Conservation (phyloP, 2,329 filamentous ascomycete genomes). For the Fusarium sp. region DNA sequence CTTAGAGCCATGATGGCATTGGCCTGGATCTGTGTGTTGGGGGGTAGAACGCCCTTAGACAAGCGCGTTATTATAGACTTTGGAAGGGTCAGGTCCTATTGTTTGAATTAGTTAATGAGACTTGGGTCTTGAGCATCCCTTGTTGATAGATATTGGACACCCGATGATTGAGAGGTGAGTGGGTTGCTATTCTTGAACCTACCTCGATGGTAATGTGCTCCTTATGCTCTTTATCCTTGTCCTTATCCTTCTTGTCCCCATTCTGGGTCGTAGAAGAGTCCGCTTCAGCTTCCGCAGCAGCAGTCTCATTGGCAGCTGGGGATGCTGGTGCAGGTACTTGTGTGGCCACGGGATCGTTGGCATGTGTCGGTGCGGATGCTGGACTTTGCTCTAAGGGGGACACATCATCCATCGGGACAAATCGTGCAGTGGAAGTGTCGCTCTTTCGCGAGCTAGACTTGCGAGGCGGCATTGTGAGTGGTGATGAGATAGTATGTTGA, state of each 20-base stretch:
- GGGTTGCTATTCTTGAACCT: constrained; percentile 9
- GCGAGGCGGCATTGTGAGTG: constrained; percentile 63
- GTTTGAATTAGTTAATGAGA: constrained; percentile 2
- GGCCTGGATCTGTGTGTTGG: constrained; percentile 85
- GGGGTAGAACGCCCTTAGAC: constrained; percentile 81
- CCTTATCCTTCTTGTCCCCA: constrained; percentile 49
- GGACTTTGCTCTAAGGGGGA: constrained; percentile 35
- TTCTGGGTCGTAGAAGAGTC: constrained; percentile 41
- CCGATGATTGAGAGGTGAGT: not conserved
- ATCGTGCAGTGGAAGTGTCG: constrained; percentile 60
- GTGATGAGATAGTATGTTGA: constrained; percentile 1
- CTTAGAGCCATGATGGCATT: constrained; percentile 83
- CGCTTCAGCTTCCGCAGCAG: constrained; percentile 5
- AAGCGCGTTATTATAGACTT: constrained; percentile 85
- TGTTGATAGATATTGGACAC: not conserved
- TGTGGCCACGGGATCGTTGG: constrained; percentile 35
- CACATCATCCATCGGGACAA: constrained; percentile 59
- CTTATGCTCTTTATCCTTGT: constrained; percentile 48
- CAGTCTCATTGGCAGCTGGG: constrained; percentile 12
- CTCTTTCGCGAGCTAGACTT: constrained; percentile 64
- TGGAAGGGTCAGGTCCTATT: constrained; percentile 78
- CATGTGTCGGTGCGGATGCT: constrained; percentile 21
- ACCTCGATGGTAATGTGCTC: constrained; percentile 66
- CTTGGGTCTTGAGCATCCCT: not conserved
- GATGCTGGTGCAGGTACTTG: constrained; percentile 25